Evolutionary conservation across 2,329 filamentous ascomycete genomes (phyloP), one percentile per base, ranked within the genome.

Genomic region (Fusarium sp.): DNA sequence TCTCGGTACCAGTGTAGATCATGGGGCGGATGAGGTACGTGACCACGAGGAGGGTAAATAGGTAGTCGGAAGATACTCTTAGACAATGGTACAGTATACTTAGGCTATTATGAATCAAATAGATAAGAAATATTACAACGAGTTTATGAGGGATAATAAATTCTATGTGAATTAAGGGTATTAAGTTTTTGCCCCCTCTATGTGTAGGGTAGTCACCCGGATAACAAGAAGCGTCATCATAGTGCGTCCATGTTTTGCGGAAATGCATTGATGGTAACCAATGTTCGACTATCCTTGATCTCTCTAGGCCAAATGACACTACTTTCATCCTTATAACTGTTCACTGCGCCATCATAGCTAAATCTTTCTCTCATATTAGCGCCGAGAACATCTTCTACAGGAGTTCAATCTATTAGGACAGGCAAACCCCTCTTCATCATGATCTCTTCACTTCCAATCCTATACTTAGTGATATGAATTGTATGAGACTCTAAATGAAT

Each of bases 301-400:
- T 2, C 10, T 20, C 3, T n/a, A 13, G 10, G 13, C 20, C 38
- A 40, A 6, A 40, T 11, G 10, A 20, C n/a, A 11, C 38, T 20
- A 5, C 38, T 20, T 2, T 6, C 5, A 1, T 40, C 9, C 6
- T 20, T 9, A 5, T 10, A 13, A 5, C 1, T 0, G 6, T n/a
- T 40, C 1, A 40, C 9, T n/a, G 11, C 9, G 8, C 9, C 9
- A n/a, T 11, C 10, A 13, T 40, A 3, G 18, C 37, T 3, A 29
- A 3, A 3, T 29, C 29, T 29, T 29, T 10, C 29, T 29, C 9
- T 29, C 29, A 29, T 3, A 29, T 29, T 10, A 10, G 29, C 29
- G 29, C 29, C 29, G 29, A 29, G 29, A 29, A 29, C 27, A 29
- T 9, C 27, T 29, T 29, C 27, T 29, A 2, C 8, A 29, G 8